phyloP scores from a whole-genome alignment of 1,139 yeast genomes.

The Saccharomycopsis hybrid region DNA sequence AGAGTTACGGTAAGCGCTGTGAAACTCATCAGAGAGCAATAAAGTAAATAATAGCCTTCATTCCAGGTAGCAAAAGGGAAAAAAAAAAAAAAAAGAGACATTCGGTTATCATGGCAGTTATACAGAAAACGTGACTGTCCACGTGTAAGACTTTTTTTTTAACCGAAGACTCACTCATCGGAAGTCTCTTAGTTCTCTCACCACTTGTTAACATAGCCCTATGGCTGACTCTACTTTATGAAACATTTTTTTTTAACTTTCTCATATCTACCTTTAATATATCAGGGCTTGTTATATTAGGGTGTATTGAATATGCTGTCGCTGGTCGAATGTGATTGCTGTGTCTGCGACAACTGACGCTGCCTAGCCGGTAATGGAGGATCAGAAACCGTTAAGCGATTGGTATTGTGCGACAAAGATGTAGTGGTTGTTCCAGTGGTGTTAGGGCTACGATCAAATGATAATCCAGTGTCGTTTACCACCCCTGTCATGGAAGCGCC shows the following conservation, averaged over 20 bases:
- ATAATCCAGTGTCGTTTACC: not conserved
- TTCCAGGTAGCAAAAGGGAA: not conserved
- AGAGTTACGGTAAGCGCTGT: not conserved
- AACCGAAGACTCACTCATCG: no score
- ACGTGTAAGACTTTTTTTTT: no score
- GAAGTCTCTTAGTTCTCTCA: no score
- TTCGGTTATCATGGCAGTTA: not conserved
- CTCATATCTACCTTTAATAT: no score
- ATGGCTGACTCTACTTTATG: no score
- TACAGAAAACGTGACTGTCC: not conserved
- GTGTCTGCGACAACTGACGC: no score
- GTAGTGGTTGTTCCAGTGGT: slow-evolving; percentile 17
- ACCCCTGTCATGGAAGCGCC: slow-evolving; percentile 3
- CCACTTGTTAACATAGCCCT: no score
- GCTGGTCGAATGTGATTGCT: no score
- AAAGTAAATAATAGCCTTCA: no score
- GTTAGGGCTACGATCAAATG: slow-evolving; percentile 9
- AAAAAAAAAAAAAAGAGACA: not conserved
- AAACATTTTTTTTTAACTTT: no score
- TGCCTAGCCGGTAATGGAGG: not conserved
- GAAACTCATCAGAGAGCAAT: not conserved
- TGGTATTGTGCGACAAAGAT: slow-evolving; percentile 13
- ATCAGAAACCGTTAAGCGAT: slow-evolving; percentile 11
- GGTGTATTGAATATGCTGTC: no score
- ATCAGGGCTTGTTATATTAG: no score